These are phyloP conservation scores for Amanita rimosa DNA, from an alignment of 768 basidiomycete genomes.

Conservation along the genomic window DNA sequence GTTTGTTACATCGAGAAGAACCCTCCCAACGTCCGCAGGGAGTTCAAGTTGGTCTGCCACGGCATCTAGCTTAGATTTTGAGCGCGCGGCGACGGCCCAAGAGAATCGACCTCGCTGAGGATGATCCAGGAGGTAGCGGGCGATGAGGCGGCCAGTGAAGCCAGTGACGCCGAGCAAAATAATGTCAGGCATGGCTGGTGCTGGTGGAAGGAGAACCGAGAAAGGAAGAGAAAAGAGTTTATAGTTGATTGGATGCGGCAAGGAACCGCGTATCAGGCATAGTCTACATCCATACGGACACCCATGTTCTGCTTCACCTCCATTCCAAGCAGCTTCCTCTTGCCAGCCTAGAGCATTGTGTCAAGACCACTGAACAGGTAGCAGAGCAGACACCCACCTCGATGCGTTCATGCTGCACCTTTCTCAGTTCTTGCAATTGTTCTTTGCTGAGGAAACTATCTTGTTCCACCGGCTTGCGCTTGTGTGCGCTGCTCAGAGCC, in stretches of 20 bases:
- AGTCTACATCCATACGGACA: slow-evolving; percentile 61
- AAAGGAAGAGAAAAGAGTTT: not conserved
- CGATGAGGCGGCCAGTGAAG: slow-evolving; percentile 60
- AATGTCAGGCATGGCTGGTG: slow-evolving; percentile 31
- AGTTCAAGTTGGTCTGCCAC: slow-evolving; percentile 38
- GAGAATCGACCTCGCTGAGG: slow-evolving; percentile 49
- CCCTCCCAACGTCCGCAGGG: slow-evolving; percentile 27
- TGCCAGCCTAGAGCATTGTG: slow-evolving; percentile 40
- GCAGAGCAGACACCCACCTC: slow-evolving; percentile 37
- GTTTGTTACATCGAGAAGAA: slow-evolving; percentile 52
- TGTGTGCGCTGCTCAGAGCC: slow-evolving; percentile 60
- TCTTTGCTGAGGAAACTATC: slow-evolving; percentile 73
- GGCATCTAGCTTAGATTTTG: slow-evolving; percentile 43
- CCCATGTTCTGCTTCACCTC: slow-evolving; percentile 78
- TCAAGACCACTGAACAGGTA: not conserved
- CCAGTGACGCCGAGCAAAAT: slow-evolving; percentile 71
- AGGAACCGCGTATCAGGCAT: slow-evolving; percentile 11
- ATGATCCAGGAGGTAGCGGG: slow-evolving; percentile 56
- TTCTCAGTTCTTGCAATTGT: slow-evolving; percentile 70
- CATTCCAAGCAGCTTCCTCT: slow-evolving; percentile 84
- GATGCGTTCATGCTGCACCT: slow-evolving; percentile 75
- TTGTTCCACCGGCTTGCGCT: slow-evolving; percentile 51
- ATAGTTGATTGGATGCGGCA: not conserved
- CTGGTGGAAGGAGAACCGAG: not conserved
- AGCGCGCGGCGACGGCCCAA: slow-evolving; percentile 62